These are phyloP conservation scores for Setaria viridis DNA, from an alignment of 202 grass and related monocot genomes.

Conservation along the genomic window DNA sequence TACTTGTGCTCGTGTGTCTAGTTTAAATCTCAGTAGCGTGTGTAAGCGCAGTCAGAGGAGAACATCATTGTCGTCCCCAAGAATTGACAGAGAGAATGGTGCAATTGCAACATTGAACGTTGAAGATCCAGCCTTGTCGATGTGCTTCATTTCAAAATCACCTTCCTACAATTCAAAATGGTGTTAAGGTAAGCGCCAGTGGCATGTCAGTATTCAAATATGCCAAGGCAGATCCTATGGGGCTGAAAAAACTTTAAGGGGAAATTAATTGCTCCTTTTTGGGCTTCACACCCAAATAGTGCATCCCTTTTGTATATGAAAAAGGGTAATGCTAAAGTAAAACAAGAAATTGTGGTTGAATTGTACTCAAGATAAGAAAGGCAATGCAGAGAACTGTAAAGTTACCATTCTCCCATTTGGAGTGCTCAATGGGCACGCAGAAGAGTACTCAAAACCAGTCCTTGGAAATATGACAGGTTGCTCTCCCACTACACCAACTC, in stretches of 20 bases:
- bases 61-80: conserved; percentile 60
- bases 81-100: conserved; percentile 82
- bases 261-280: neutral
- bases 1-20: neutral
- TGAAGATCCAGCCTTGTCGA: conserved; percentile 59
- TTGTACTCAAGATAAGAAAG: too few species aligned
- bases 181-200: neutral
- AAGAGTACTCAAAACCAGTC: conserved; percentile 91
- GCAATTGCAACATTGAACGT: conserved; percentile 89
- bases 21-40: conserved; percentile 10
- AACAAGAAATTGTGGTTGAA: neutral
- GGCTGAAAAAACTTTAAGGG: neutral
- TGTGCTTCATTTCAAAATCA: conserved; percentile 97
- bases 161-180: conserved; percentile 70
- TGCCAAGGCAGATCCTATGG: neutral
- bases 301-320: neutral
- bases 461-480: conserved; percentile 84
- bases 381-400: neutral
- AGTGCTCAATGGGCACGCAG: conserved; percentile 84
- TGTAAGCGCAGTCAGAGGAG: conserved; percentile 32
- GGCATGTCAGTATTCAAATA: neutral
- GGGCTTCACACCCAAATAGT: neutral
- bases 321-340: neutral
- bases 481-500: conserved; percentile 81
- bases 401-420: conserved; percentile 89